These are phyloP conservation scores for Penicillium lagena DNA, from an alignment of 495 filamentous ascomycete species.

Conservation along the genomic window DNA sequence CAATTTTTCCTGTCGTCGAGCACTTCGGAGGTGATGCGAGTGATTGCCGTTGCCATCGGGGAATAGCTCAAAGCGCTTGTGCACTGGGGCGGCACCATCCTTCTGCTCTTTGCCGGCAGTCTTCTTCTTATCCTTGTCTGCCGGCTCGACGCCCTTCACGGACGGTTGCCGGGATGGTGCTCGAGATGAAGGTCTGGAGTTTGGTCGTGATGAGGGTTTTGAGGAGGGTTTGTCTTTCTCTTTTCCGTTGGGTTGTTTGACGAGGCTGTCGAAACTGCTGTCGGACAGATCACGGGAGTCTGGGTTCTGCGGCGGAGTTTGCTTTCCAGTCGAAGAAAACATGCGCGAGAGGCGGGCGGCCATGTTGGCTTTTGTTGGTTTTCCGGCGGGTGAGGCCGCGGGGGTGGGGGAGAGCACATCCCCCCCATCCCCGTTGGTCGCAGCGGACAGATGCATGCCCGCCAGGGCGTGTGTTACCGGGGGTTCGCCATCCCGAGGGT, in stretches of 20 bases:
- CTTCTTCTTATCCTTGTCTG: constrained; percentile 30
- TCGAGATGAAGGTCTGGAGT: constrained; percentile 32
- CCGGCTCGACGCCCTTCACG: constrained; percentile 25
- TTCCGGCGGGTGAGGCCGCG: constrained; percentile 24
- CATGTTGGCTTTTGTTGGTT: constrained; percentile 46
- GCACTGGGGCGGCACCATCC: constrained; percentile 32
- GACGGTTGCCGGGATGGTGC: constrained; percentile 38
- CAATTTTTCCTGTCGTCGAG: constrained; percentile 89
- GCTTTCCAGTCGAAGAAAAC: constrained; percentile 43
- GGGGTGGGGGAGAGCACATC: constrained; percentile 16
- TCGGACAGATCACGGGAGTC: constrained; percentile 34
- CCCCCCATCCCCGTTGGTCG: constrained; percentile 24
- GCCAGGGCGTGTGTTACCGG: constrained; percentile 41
- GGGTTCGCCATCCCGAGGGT: constrained; percentile 36
- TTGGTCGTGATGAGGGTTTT: constrained; percentile 23
- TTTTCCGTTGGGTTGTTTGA: constrained; percentile 20
- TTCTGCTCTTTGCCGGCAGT: constrained; percentile 28
- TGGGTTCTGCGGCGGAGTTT: constrained; percentile 24
- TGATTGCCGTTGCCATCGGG: constrained; percentile 59
- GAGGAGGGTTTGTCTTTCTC: constrained; percentile 30
- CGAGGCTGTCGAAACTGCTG: constrained; percentile 30
- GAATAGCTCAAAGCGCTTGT: constrained; percentile 54
- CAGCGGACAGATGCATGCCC: constrained; percentile 37
- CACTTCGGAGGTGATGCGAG: constrained; percentile 78
- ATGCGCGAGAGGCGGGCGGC: constrained; percentile 54